Evolutionary conservation across 768 basidiomycete genomes (phyloP).

Genomic region (Ephemerocybe angulata): DNA sequence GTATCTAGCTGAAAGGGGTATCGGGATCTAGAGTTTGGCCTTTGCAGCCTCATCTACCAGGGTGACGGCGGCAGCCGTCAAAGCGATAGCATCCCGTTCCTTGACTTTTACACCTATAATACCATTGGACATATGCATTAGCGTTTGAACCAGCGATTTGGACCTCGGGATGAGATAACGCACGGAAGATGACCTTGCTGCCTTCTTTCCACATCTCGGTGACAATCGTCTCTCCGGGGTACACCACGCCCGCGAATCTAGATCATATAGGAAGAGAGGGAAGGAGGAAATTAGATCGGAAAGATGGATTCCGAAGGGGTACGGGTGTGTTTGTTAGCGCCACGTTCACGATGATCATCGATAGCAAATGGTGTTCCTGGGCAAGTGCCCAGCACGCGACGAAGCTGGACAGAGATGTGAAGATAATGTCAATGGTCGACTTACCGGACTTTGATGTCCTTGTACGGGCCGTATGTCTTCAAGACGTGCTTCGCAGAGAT

Average conservation of each 20-base stretch:
- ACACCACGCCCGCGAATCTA: conserved; percentile 88
- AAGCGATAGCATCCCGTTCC: conserved; percentile 68
- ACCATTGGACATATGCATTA: background rate
- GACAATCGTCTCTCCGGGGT: conserved; percentile 91
- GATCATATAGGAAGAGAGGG: background rate
- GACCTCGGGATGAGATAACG: too few species aligned
- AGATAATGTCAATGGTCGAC: conserved; percentile 13
- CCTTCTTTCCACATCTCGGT: conserved; percentile 99
- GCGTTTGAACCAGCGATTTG: background rate
- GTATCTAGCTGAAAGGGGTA: too few species aligned
- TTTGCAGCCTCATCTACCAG: conserved; percentile 47
- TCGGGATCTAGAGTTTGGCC: conserved; percentile 62
- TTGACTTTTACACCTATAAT: conserved; percentile 81
- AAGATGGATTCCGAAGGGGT: too few species aligned
- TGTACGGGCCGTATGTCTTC: conserved; percentile 79
- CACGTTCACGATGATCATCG: too few species aligned
- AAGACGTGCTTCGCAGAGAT: conserved; percentile 90
- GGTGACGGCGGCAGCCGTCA: conserved; percentile 83
- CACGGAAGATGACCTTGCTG: conserved; percentile 85
- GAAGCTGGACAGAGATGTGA: background rate
- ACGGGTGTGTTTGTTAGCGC: too few species aligned
- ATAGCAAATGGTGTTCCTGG: too few species aligned
- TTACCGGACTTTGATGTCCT: conserved; percentile 93
- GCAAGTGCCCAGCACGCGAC: background rate
- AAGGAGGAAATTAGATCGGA: too few species aligned